Evolutionary conservation across 345 rosid genomes (phyloP).

Genomic region (Gossypium anomalum): DNA sequence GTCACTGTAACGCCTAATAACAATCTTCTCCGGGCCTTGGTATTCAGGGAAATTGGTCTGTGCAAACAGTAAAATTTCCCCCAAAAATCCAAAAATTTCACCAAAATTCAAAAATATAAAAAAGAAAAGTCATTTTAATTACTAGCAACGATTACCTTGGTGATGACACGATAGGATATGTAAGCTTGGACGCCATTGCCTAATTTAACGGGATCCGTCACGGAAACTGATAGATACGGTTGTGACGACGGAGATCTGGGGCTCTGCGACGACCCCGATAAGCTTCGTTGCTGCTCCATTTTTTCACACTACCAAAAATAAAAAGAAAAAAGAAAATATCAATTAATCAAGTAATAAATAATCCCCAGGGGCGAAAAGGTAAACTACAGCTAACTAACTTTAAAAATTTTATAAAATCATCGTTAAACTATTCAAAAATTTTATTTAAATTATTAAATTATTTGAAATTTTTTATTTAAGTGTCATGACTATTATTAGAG

Average conservation of each 20-base stretch:
- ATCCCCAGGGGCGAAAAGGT: not conserved
- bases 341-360: not conserved
- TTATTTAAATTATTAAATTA: too few relatives aligned
- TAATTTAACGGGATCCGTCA: conserved; percentile 93
- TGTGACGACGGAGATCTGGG: conserved; percentile 86
- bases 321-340: not conserved
- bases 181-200: conserved; percentile 98
- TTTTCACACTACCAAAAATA: conserved; percentile 17
- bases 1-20: conserved; percentile 91
- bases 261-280: conserved; percentile 62
- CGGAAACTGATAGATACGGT: conserved; percentile 69
- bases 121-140: not conserved
- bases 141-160: conserved; percentile 55
- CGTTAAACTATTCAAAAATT: too few relatives aligned
- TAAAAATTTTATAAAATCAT: too few relatives aligned
- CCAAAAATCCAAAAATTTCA: not conserved
- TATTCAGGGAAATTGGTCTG: conserved; percentile 86
- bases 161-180: conserved; percentile 89
- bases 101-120: not conserved
- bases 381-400: too few relatives aligned
- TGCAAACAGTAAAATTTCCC: conserved; percentile 19
- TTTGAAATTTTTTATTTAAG: too few relatives aligned
- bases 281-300: conserved; percentile 62
- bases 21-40: conserved; percentile 94
- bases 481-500: too few relatives aligned